Base-by-base conservation (phyloP, 129 eudicot genomes). In the Deinandra increscens region DNA sequence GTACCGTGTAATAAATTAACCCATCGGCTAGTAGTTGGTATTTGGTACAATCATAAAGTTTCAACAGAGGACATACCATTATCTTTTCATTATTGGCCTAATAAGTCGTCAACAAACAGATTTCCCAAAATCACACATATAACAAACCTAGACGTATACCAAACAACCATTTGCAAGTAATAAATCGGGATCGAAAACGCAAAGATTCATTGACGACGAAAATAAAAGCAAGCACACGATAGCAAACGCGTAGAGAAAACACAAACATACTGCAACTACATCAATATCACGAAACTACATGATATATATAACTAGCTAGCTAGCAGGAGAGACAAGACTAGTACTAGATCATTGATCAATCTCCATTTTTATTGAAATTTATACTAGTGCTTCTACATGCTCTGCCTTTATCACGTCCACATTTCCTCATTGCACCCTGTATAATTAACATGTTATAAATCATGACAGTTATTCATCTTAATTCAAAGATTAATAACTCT, bases 391-490 rank as follows among this genome's bases (percentile, higher is more conserved):
- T 59, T 58, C 20, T 44, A 67, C 60, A 4, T 76, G 43, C 53
- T 15, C 53, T 15, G 54, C 41, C 70, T 45, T 37, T 9, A 9
- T 68, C 54, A n/a, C 44, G 13, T 33, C 46, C 46, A 49, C 46
- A 17, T 68, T 49, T 67, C 75, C 42, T 76, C 64, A 76, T 58
- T 68, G 75, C 70, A 76, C 80, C 80, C 80, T 76, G 74, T 60
- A 61, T 2, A 33, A 33, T 33, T 33, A 36, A 31, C 48, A 31
- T 5, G 18, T 29, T 26, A 23, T 44, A 23, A 29, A 66, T 46
- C 43, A 66, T 2, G 11, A 26, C 31, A 26, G 31, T 26, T 26
- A 26, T 26, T 26, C 1, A 26, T 26, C 31, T 1, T 26, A 1
- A 26, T 26, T 26, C 31, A 26, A 26, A 26, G 31, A 26, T 1